Evolutionary conservation across 371 early-diverging fungal genomes (phyloP).

Genomic region (Cokeromyces recurvatus): DNA sequence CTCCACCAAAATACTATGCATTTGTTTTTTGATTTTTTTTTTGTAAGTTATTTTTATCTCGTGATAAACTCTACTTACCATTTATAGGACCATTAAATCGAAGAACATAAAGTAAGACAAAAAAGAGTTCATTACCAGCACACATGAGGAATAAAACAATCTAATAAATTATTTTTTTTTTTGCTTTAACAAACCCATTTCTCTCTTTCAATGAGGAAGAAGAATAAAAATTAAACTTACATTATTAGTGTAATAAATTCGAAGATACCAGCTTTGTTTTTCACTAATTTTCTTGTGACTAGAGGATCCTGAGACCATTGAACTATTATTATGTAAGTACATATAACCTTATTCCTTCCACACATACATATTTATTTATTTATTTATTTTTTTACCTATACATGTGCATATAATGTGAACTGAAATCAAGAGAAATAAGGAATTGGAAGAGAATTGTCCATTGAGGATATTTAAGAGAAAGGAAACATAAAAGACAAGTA

Average conservation of each 20-base stretch:
- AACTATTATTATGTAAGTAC: slow-evolving; percentile 52
- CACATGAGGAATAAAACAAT: slow-evolving; percentile 87
- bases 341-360: not conserved
- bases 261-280: slow-evolving; percentile 68
- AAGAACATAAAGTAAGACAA: slow-evolving; percentile 79
- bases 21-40: not conserved
- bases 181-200: not conserved
- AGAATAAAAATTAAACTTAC: slow-evolving; percentile 46
- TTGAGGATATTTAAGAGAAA: slow-evolving; percentile 65
- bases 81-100: slow-evolving; percentile 28
- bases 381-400: slow-evolving; percentile 57
- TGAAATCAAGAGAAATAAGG: slow-evolving; percentile 88
- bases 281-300: slow-evolving; percentile 85
- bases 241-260: slow-evolving; percentile 88
- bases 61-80: slow-evolving; percentile 15
- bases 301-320: slow-evolving; percentile 79
- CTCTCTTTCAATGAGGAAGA: not conserved
- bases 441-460: slow-evolving; percentile 81
- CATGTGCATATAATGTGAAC: slow-evolving; percentile 98
- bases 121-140: slow-evolving; percentile 87
- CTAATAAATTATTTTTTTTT: slow-evolving; percentile 29
- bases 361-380: no score
- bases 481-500: slow-evolving; percentile 81
- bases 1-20: slow-evolving; percentile 21
- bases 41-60: not conserved